Evolutionary conservation across 768 basidiomycete genomes (phyloP), one percentile per base, ranked within the genome.

Genomic region (Termitomyces sp.): DNA sequence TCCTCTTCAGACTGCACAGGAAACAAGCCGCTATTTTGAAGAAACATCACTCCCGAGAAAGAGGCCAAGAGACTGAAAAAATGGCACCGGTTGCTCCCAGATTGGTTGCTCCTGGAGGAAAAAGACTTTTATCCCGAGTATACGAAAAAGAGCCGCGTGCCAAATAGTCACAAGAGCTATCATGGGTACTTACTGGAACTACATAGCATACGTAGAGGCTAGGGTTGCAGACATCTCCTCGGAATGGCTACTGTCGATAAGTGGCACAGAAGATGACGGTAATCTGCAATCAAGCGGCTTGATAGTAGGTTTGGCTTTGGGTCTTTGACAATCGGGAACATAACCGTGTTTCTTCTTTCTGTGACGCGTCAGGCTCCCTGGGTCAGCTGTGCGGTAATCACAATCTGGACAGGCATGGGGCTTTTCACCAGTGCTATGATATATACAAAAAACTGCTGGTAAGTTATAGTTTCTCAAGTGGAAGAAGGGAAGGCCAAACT

Each of bases 341-440:
- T 69, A 68, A 13, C 53, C 63, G 49, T 72, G 70, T 11, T 41
- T 32, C 22, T 60, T 62, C 60, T 71, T 72, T 44, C 64, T 65
- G 56, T 72, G 71, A 7, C 71, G 64, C 7, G 64, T 65, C 20
- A 71, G 53, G 13, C 66, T 64, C 1, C 66, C 68, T 3, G 67
- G 68, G 45, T 72, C 71, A 10, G 64, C 57, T 7, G 67, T 67
- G 9, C 58, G 55, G 52, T 62, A 71, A 7, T 57, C 52, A 51
- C 71, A 71, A 12, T 61, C 54, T 1, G 66, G 60, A 53, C 71
- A 72, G 11, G 55, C 45, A 10, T 64, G 56, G 2, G 66, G 59
- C 52, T 66, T 66, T 22, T 65, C 60, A 3, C 67, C 66, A 25
- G 67, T 69, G 45, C 70, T 72, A 40, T 18, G 38, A n/a, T n/a